phyloP scores from a whole-genome alignment of 495 filamentous ascomycete species.

The Oidiodendron maius region DNA sequence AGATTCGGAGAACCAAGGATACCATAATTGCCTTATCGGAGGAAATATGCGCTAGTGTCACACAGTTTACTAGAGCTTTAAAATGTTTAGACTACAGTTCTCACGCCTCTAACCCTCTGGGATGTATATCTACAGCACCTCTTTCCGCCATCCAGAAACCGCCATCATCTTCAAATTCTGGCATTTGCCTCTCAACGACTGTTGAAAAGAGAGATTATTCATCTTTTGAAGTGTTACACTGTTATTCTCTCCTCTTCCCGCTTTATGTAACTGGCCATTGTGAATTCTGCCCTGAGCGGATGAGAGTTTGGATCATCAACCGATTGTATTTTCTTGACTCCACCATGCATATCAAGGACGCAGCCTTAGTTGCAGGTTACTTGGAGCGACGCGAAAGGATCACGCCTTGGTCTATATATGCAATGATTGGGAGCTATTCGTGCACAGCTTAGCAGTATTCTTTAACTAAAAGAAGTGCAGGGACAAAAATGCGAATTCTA shows the following conservation, averaged over 20 bases:
- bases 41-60: background rate
- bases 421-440: constrained; percentile 5
- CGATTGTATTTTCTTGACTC: background rate
- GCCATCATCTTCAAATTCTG: too few relatives aligned
- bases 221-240: background rate
- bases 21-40: background rate
- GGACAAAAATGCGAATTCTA: too few relatives aligned
- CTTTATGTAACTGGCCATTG: background rate
- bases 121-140: background rate
- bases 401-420: constrained; percentile 2
- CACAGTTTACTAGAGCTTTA: background rate
- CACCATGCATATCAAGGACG: background rate
- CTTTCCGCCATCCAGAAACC: background rate
- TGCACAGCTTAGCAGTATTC: constrained; percentile 1
- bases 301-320: background rate
- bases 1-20: background rate
- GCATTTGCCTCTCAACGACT: background rate
- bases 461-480: too few relatives aligned
- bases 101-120: background rate
- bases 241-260: constrained; percentile 1
- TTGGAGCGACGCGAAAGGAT: background rate
- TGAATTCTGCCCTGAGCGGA: background rate
- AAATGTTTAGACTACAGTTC: background rate
- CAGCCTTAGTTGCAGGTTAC: background rate
- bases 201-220: background rate